Base-by-base conservation (phyloP, 345 rosid species). In the Camelina neglecta region DNA sequence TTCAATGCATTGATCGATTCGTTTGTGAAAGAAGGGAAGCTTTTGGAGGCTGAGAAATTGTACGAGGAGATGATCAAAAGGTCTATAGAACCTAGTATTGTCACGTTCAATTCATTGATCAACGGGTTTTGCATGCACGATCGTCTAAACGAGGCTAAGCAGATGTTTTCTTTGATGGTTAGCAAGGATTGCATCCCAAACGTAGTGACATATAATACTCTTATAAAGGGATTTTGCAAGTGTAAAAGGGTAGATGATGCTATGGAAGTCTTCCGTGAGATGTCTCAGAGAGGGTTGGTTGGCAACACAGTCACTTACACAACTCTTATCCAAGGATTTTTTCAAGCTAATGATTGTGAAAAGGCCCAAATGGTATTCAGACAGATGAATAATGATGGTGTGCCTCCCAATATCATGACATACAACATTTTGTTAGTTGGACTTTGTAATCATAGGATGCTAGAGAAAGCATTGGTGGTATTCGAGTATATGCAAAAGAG, bases 211-310 rank as follows among this genome's bases (percentile, higher is more conserved):
- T 82, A 67, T 16, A 78, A 0, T 33, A 35, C 71, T 5, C 45
- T 85, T 0, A 41, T 85, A 7, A 53, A 65, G 11, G 73, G 82
- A 1, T 81, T 65, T 31, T 76, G 81, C 5, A 35, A 66, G 67
- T 44, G 4, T 21, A 77, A 64, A 62, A 39, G 23, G 4, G 36
- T 82, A 12, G 68, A 78, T 4, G 60, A 69, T 7, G 84, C 72
- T 5, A 42, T 60, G 57, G 26, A 36, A 2, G 29, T 76, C 75
- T 71, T 80, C 11, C 9, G 49, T 1, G 18, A 45, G 0, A 45
- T 45, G 49, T 45, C 49, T 13, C 49, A 13, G 5, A 45, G 18
- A 45, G 49, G 49, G 13, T 45, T 13, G 18, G 3, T 45, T 45
- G 49, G 49, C 0, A 0, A 45, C 3, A 13, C 49, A 13, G 1